A percentile compares a stretch with the other conserved stretches of the same genome.
Evolutionary conservation across 768 basidiomycete genomes (phyloP).

Genomic region (Lyophyllum shimeji): DNA sequence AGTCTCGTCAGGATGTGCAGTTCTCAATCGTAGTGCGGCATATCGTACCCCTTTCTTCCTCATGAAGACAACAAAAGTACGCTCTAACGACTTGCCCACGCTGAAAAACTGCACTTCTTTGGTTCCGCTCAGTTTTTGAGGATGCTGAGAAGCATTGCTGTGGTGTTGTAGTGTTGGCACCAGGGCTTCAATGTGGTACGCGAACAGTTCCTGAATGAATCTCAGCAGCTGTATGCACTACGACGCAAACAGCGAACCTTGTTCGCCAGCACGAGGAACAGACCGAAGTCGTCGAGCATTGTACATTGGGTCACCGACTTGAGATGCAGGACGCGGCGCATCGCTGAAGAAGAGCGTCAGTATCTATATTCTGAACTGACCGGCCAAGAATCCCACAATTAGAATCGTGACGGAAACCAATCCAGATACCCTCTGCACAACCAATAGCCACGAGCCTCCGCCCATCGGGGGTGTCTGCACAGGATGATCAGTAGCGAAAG

Average conservation of each 20-base stretch:
- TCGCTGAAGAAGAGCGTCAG: conserved; percentile 54
- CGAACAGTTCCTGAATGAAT: conserved; percentile 69
- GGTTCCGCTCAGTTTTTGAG: conserved; percentile 85
- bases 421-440: conserved; percentile 93
- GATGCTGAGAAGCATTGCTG: conserved; percentile 70
- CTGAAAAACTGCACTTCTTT: conserved; percentile 96
- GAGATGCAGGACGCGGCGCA: conserved; percentile 90
- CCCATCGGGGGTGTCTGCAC: conserved; percentile 78
- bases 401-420: conserved; percentile 87
- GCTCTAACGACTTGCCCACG: conserved; percentile 81
- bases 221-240: background rate
- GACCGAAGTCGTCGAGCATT: conserved; percentile 94
- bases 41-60: conserved; percentile 78
- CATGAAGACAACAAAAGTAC: conserved; percentile 94
- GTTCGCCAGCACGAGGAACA: conserved; percentile 93
- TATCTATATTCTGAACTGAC: background rate
- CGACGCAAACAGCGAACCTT: conserved; percentile 56
- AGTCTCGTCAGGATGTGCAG: background rate
- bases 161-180: conserved; percentile 82
- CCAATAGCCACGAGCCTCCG: conserved; percentile 85
- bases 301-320: conserved; percentile 93
- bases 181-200: conserved; percentile 94
- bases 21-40: conserved; percentile 37
- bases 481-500: conserved; percentile 1
- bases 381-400: conserved; percentile 55